Evolutionary conservation across 352 stramenopile species (phyloP).

Genomic region (Achlya hypogyna): DNA sequence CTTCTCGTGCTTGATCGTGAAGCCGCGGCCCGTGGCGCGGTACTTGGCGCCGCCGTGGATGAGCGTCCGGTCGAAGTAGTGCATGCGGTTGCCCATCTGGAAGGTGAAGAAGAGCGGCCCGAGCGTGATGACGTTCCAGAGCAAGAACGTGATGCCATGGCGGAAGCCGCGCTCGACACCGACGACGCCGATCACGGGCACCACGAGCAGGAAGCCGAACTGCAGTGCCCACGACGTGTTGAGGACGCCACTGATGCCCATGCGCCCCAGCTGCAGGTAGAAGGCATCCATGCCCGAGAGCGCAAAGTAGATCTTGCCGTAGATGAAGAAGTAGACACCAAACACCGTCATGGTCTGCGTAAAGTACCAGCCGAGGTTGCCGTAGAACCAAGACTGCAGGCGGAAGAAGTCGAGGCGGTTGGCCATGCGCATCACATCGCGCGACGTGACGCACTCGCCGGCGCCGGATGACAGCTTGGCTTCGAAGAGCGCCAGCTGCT

Average conservation of each 20-base stretch:
- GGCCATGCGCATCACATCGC: constrained; percentile 93
- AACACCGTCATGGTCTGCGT: constrained; percentile 26
- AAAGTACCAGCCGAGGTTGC: constrained; percentile 28
- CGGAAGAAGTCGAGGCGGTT: constrained; percentile 96
- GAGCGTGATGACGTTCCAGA: constrained; percentile 22
- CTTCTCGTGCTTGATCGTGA: constrained; percentile 26
- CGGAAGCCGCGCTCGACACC: constrained; percentile 23
- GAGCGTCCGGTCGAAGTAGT: constrained; percentile 25
- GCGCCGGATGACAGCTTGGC: constrained; percentile 95
- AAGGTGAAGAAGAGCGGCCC: constrained; percentile 24
- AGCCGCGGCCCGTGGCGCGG: constrained; percentile 23
- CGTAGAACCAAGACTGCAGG: constrained; percentile 80
- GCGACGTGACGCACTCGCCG: constrained; percentile 95
- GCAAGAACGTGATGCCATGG: constrained; percentile 21
- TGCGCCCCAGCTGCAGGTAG: constrained; percentile 19
- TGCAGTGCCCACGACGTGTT: constrained; percentile 25
- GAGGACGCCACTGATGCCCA: constrained; percentile 22
- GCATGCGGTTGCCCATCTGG: constrained; percentile 23
- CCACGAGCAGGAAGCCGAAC: constrained; percentile 23
- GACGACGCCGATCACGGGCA: constrained; percentile 23
- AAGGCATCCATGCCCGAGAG: constrained; percentile 22
- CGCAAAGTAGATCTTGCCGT: constrained; percentile 27
- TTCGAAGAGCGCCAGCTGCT: constrained; percentile 98
- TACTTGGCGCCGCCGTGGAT: constrained; percentile 23
- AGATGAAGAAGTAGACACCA: constrained; percentile 28